phyloP scores from a whole-genome alignment of 176 grass and related monocot species.

The Bromus sterilis region DNA sequence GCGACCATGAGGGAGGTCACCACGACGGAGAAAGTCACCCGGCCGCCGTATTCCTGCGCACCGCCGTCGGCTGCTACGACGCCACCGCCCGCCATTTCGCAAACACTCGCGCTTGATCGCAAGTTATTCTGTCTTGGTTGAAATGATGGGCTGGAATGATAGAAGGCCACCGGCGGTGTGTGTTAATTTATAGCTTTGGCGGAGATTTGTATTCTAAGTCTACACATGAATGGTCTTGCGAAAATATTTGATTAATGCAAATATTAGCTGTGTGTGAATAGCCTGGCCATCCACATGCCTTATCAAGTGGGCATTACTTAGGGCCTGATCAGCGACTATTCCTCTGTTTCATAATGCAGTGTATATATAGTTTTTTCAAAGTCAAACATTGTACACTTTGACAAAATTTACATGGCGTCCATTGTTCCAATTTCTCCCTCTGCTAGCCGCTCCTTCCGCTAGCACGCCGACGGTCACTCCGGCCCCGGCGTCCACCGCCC shows the following conservation, averaged over 20 bases:
- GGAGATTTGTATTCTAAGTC: background rate
- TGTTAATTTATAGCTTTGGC: background rate
- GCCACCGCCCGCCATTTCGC: background rate
- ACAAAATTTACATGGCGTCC: too few species aligned
- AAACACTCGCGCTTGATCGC: background rate
- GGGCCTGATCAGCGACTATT: too few species aligned
- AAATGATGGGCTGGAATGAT: background rate
- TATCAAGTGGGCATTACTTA: background rate
- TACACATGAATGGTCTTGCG: background rate
- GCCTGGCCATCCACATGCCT: background rate
- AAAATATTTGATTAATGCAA: background rate
- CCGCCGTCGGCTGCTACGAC: background rate
- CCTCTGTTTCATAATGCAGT: too few species aligned
- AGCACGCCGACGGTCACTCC: too few species aligned
- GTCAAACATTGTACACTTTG: too few species aligned
- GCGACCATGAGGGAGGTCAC: constrained; percentile 40
- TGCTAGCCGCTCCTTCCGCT: too few species aligned
- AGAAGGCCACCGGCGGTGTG: background rate
- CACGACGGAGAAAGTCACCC: constrained; percentile 26
- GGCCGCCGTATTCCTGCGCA: constrained; percentile 12
- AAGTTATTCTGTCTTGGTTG: background rate
- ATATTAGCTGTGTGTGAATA: background rate
- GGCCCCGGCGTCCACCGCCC: too few species aligned
- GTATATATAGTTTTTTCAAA: too few species aligned
- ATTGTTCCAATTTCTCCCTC: too few species aligned